A percentile compares a stretch with the other conserved stretches of the same genome.
Conservation (phyloP, 192 early-diverging fungal species). For the Chytriomyces confervae region DNA sequence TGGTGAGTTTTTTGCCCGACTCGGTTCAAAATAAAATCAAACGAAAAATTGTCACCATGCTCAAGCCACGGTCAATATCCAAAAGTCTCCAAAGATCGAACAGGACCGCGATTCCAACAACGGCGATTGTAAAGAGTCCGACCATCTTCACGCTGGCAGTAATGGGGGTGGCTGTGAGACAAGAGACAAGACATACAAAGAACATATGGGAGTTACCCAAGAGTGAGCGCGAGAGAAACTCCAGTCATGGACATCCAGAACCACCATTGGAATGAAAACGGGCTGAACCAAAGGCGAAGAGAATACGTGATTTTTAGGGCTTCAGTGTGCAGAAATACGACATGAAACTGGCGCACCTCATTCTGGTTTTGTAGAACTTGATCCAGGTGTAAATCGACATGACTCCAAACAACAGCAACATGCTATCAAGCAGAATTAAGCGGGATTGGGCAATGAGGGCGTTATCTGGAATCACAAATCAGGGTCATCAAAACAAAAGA, state of each 20-base stretch:
- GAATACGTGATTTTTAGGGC: conserved; percentile 1
- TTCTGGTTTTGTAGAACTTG: conserved; percentile 77
- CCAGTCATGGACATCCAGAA: conserved; percentile 83
- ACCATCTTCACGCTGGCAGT: conserved; percentile 89
- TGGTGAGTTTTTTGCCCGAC: neutral
- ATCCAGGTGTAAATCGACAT: conserved; percentile 85
- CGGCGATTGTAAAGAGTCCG: conserved; percentile 83
- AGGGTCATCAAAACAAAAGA: neutral
- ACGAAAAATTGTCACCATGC: conserved; percentile 50
- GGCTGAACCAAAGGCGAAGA: conserved; percentile 44
- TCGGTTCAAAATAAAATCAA: neutral
- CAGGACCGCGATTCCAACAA: conserved; percentile 83
- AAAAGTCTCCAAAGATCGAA: conserved; percentile 92
- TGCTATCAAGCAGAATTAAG: conserved; percentile 91
- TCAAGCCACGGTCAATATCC: conserved; percentile 78
- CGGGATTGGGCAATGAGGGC: conserved; percentile 87
- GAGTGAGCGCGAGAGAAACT: conserved; percentile 75
- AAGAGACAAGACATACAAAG: conserved; percentile 11
- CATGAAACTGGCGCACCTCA: conserved; percentile 34
- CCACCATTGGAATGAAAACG: conserved; percentile 86
- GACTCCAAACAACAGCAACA: conserved; percentile 91
- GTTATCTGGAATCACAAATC: conserved; percentile 70
- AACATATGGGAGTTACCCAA: conserved; percentile 51
- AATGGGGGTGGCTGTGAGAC: neutral
- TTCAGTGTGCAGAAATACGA: conserved; percentile 9